Conservation (phyloP, 1,139 yeast species). For the Fermentozyma sake region DNA sequence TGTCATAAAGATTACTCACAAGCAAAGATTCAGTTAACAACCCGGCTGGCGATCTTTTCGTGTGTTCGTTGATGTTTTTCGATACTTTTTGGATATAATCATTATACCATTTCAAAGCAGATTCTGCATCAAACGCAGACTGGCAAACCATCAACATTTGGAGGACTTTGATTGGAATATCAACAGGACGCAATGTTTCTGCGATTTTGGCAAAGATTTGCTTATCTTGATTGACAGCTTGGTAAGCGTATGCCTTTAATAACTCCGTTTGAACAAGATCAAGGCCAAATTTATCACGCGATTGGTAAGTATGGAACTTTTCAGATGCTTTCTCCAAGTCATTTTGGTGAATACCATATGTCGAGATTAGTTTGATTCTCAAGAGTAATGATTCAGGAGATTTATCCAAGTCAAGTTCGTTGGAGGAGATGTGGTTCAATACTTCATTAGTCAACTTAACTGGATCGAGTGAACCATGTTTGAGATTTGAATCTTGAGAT, state of each 20-base stretch:
- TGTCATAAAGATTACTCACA: slow-evolving; percentile 41
- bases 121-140: slow-evolving; percentile 41
- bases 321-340: slow-evolving; percentile 25
- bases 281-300: slow-evolving; percentile 30
- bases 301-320: slow-evolving; percentile 31
- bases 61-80: slow-evolving; percentile 25
- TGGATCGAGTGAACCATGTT: background rate
- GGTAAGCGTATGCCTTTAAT: slow-evolving; percentile 24
- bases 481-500: background rate
- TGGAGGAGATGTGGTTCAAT: slow-evolving; percentile 16
- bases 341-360: slow-evolving; percentile 32
- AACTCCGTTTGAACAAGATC: slow-evolving; percentile 28
- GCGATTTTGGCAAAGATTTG: slow-evolving; percentile 36
- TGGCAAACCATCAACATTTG: slow-evolving; percentile 46
- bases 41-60: slow-evolving; percentile 42
- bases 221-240: slow-evolving; percentile 35
- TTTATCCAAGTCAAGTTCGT: slow-evolving; percentile 21
- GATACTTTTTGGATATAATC: slow-evolving; percentile 41
- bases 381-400: slow-evolving; percentile 20
- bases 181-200: slow-evolving; percentile 32
- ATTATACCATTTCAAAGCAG: slow-evolving; percentile 50
- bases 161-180: slow-evolving; percentile 33
- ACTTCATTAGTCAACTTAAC: slow-evolving; percentile 2
- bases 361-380: slow-evolving; percentile 28
- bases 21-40: slow-evolving; percentile 51